These are phyloP conservation scores for Eremochloa ophiuroides DNA, from an alignment of 176 grass and related monocot genomes.

Conservation along the genomic window DNA sequence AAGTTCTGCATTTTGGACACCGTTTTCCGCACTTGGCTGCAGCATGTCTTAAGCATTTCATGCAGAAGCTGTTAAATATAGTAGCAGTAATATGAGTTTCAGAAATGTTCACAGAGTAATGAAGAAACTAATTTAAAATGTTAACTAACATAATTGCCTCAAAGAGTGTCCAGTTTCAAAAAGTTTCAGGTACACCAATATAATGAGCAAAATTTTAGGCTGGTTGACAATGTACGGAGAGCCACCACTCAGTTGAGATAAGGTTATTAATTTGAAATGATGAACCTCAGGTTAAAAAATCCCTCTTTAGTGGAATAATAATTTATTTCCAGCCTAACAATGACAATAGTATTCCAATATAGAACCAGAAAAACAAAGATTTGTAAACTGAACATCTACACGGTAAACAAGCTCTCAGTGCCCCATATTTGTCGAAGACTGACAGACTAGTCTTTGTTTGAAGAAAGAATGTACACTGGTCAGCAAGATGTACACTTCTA, in stretches of 20 bases:
- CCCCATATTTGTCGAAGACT: neutral
- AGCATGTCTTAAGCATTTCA: slow-evolving; percentile 78
- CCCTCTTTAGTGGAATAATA: neutral
- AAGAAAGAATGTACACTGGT: neutral
- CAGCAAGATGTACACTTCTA: neutral
- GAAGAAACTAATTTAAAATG: neutral
- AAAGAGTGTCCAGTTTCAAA: neutral
- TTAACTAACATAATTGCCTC: neutral
- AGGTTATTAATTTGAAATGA: neutral
- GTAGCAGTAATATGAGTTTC: neutral
- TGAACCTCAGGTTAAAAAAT: neutral
- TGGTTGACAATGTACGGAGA: neutral
- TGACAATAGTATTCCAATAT: neutral
- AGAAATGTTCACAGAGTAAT: neutral
- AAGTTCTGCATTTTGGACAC: slow-evolving; percentile 80
- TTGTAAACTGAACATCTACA: neutral
- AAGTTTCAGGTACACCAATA: neutral
- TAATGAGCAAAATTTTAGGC: neutral
- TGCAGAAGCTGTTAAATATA: slow-evolving; percentile 66
- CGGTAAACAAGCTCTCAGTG: neutral
- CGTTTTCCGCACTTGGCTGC: slow-evolving; percentile 74
- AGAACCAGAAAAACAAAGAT: neutral
- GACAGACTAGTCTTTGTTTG: neutral
- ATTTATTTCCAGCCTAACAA: neutral
- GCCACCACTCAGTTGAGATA: neutral